Percentiles rank a stretch among this genome's conserved stretches.
phyloP scores from a whole-genome alignment of 2,329 filamentous ascomycete species.

The Ceratocystis diversiconidia region DNA sequence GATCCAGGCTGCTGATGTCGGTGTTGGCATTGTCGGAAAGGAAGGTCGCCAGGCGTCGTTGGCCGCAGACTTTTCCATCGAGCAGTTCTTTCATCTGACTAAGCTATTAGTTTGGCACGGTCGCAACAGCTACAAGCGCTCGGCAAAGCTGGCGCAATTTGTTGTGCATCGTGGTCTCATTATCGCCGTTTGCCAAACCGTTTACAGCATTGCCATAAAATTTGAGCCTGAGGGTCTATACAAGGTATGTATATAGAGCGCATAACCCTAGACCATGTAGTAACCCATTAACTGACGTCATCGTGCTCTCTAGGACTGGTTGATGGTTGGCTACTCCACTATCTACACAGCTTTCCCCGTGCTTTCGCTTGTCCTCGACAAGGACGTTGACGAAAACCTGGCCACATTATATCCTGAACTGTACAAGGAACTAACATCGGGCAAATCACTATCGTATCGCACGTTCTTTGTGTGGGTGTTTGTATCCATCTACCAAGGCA shows the following conservation, averaged over 20 bases:
- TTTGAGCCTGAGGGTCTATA: slow-evolving; percentile 93
- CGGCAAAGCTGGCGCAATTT: slow-evolving; percentile 90
- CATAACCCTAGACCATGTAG: not conserved
- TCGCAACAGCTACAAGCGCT: slow-evolving; percentile 90
- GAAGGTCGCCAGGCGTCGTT: slow-evolving; percentile 89
- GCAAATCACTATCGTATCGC: slow-evolving; percentile 73
- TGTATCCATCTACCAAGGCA: slow-evolving; percentile 87
- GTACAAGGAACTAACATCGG: slow-evolving; percentile 90
- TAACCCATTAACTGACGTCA: slow-evolving; percentile 20
- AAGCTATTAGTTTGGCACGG: slow-evolving; percentile 99
- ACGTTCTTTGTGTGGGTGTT: slow-evolving; percentile 96
- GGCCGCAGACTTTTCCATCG: slow-evolving; percentile 91
- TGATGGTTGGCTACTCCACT: slow-evolving; percentile 91
- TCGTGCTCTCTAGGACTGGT: slow-evolving; percentile 52
- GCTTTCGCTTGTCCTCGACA: slow-evolving; percentile 83
- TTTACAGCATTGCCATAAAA: slow-evolving; percentile 84
- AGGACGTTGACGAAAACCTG: slow-evolving; percentile 84
- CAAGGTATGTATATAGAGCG: slow-evolving; percentile 35
- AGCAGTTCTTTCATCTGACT: slow-evolving; percentile 86
- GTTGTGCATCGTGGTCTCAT: slow-evolving; percentile 95
- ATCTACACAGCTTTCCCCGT: slow-evolving; percentile 90
- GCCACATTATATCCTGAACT: slow-evolving; percentile 93
- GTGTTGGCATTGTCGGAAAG: slow-evolving; percentile 95
- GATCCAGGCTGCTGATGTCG: slow-evolving; percentile 97
- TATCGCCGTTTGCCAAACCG: slow-evolving; percentile 88